Evolutionary conservation across 768 basidiomycete genomes (phyloP).

Genomic region (Cystobasidium tubakii): DNA sequence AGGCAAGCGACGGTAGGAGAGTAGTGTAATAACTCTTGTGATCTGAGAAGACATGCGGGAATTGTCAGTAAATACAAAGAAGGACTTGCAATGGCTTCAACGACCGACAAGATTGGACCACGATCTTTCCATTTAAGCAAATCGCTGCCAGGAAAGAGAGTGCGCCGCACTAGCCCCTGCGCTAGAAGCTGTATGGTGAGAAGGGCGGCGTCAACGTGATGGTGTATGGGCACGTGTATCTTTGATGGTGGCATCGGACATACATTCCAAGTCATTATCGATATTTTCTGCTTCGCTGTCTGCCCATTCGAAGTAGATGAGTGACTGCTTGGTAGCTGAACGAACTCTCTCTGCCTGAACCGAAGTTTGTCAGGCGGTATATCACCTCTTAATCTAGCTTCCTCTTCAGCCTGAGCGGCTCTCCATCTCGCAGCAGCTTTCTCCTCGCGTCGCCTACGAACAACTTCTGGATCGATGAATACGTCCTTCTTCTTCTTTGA

Average conservation of each 20-base stretch:
- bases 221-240: conserved; percentile 12
- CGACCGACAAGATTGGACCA: conserved; percentile 12
- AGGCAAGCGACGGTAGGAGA: conserved; percentile 33
- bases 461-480: conserved; percentile 28
- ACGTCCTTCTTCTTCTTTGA: conserved; percentile 29
- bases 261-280: conserved; percentile 34
- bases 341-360: conserved; percentile 3
- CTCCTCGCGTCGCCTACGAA: conserved; percentile 22
- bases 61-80: background rate
- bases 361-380: background rate
- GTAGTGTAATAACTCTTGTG: conserved; percentile 31
- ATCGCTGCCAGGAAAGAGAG: conserved; percentile 38
- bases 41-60: background rate
- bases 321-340: background rate
- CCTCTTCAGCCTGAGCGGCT: conserved; percentile 11
- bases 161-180: conserved; percentile 33
- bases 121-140: conserved; percentile 39
- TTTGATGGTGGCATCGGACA: too few relatives aligned
- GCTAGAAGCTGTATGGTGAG: conserved; percentile 16
- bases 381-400: conserved; percentile 2
- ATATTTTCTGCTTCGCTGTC: background rate
- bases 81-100: background rate
- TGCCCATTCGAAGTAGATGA: background rate
- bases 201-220: background rate
- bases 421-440: conserved; percentile 12